Base-by-base conservation (phyloP, 148 eudicot species). In the Oxyria digyna region DNA sequence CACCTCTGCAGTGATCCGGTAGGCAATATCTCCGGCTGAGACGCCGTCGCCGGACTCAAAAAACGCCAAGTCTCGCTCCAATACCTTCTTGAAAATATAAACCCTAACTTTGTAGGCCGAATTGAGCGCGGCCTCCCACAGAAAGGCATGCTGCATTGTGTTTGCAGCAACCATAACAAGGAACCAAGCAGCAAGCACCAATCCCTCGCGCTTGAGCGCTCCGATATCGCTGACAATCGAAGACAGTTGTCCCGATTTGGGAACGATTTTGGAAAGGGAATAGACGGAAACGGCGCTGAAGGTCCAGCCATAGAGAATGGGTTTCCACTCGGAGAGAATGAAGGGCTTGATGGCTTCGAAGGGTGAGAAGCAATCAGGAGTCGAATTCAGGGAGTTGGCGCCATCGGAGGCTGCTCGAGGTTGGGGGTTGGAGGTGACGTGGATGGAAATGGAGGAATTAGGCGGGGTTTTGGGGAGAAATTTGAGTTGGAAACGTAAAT, bases 1-100 rank as follows among this genome's bases (percentile, higher is more conserved):
- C 40, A 89, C 96, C 78, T 94, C 97, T 2, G 96, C 87, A 21
- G 92, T 84, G 48, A 94, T 85, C 78, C 98, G 74, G 70, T 94
- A 88, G 2, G 98, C 90, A 18, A 94, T 71, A 72, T 94, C 97
- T 3, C 91, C 96, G 29, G 85, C 68, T 0, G 73, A 68, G 73
- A 82, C 80, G 12, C 79, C 91, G 18, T 45, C 74, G 0, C 79
- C 83, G 27, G 90, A 83, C 62, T 94, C 96, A 35, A 86, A 94
- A 67, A 88, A 94, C 68, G 81, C 87, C 66, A 90, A 88, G 77
- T 94, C 98, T 72, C 96, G 82, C 77, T 73, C 67, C 84, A 94
- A 81, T 73, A 94, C 91, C 83, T 75, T 90, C 70, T 74, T 68
- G 27, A 90, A 94, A 29, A 86, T 97, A 76, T 50, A 70, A 71